These are phyloP conservation scores for Chrysosporium queenslandicum DNA, from an alignment of 2,329 filamentous ascomycete species.

Conservation along the genomic window DNA sequence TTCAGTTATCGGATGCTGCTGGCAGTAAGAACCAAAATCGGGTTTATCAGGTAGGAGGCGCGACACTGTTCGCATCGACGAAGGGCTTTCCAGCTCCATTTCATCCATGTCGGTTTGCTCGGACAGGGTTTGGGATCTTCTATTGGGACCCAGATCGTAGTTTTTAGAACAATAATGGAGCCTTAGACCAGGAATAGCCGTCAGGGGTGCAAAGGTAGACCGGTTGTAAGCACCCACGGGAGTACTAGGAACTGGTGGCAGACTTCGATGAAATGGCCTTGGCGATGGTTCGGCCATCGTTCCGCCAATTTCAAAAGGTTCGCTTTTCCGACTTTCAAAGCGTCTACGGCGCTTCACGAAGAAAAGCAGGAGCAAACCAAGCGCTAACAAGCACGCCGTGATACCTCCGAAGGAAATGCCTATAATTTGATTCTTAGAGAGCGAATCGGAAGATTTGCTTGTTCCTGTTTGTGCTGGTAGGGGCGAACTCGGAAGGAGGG, in stretches of 20 bases:
- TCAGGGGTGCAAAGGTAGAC: constrained; percentile 4
- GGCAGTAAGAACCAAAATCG: neutral
- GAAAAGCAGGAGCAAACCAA: constrained; percentile 33
- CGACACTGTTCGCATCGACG: constrained; percentile 11
- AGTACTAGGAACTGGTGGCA: constrained; percentile 8
- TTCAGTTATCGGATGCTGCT: constrained; percentile 7
- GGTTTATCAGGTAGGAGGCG: constrained; percentile 11
- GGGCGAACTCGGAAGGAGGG: neutral
- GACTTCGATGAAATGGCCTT: constrained; percentile 18
- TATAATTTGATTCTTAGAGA: constrained; percentile 31
- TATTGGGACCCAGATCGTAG: neutral
- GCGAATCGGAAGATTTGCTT: neutral
- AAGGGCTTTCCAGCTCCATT: constrained; percentile 8
- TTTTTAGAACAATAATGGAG: neutral
- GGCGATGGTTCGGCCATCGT: constrained; percentile 28
- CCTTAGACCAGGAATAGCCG: constrained; percentile 1
- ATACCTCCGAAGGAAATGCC: constrained; percentile 50
- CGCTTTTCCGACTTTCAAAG: constrained; percentile 19
- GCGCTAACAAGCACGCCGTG: constrained; percentile 41
- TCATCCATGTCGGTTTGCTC: neutral
- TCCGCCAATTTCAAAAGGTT: constrained; percentile 34
- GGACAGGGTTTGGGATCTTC: neutral
- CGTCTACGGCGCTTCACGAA: constrained; percentile 24
- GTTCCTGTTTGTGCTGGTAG: neutral
- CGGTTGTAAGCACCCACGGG: constrained; percentile 17